Base-by-base conservation (phyloP, 306 rosid genomes). In the Psophocarpus tetragonolobus region DNA sequence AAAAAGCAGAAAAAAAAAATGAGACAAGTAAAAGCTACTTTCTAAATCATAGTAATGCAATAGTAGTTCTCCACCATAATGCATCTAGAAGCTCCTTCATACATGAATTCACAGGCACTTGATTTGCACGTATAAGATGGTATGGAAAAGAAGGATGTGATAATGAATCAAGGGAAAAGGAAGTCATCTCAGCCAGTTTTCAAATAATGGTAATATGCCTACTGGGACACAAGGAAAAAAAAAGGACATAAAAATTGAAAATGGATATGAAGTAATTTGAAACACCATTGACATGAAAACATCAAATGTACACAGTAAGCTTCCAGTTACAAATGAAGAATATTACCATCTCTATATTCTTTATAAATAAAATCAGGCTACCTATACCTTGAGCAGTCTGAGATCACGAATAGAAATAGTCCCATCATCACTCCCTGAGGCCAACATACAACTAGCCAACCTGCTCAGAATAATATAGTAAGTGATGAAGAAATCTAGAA, bases 381-480 rank as follows among this genome's bases (percentile, higher is more conserved):
- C 15, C 61, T 78, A 61, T 88, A 95, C 97, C 91, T 91, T 85
- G 29, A 95, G 89, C 79, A 82, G 74, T 91, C 97, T 90, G 56
- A 95, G 97, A 87, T 95, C 99, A 9, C 89, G 97, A 79, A 95
- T 95, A 61, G 99, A 87, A 83, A 92, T 92, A 13, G 97, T 84
- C 57, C 99, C 99, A 67, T 95, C 97, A 68, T 95, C 99, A 75
- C 97, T 84, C 68, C 99, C 99, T 1, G 99, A 95, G 57, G 99
- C 99, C 87, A 95, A 80, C 99, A 95, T 89, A 78, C 92, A 84
- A 78, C 87, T 88, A 35, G 96, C 97, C 80, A 89, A 85, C 90
- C 99, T 95, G 47, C 63, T 30, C 78, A 71, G 60, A 75, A 64
- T 29, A 65, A 83, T 11, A 24, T 64, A 64, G 53, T n/a, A 67